These are phyloP conservation scores for Phellopilus nigrolimitatus DNA, from an alignment of 1,284 basidiomycete genomes.

Conservation along the genomic window DNA sequence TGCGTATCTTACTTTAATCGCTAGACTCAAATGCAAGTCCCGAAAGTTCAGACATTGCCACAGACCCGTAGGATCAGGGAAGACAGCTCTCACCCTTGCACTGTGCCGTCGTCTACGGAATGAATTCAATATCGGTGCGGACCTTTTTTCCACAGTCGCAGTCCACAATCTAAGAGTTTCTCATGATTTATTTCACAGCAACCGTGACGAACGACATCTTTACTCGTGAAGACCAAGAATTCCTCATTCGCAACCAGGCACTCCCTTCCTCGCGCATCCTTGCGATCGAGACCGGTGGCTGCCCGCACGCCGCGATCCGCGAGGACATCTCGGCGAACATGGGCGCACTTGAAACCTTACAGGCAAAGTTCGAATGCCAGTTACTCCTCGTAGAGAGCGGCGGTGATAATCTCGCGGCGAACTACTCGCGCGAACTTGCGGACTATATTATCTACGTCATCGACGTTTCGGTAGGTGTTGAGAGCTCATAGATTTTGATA, in stretches of 20 bases:
- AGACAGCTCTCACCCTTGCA: conserved; percentile 91
- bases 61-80: conserved; percentile 95
- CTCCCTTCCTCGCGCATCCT: conserved; percentile 83
- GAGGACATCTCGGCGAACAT: conserved; percentile 98
- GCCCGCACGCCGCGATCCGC: conserved; percentile 92
- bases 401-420: conserved; percentile 94
- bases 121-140: conserved; percentile 83
- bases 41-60: conserved; percentile 7
- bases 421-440: conserved; percentile 93
- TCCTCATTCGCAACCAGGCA: conserved; percentile 89
- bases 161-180: neutral
- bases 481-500: conserved; percentile 9
- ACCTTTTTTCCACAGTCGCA: conserved; percentile 10
- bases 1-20: conserved; percentile 33
- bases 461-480: conserved; percentile 64
- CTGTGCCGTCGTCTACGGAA: conserved; percentile 84
- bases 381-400: conserved; percentile 92
- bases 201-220: conserved; percentile 98
- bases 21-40: neutral
- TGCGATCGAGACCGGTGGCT: conserved; percentile 96
- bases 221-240: conserved; percentile 96
- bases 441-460: conserved; percentile 98
- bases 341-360: conserved; percentile 92
- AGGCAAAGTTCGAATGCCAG: conserved; percentile 83
- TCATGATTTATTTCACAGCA: conserved; percentile 48